Base-by-base conservation (phyloP, 148 eudicot genomes). In the Gaultheria prostrata region DNA sequence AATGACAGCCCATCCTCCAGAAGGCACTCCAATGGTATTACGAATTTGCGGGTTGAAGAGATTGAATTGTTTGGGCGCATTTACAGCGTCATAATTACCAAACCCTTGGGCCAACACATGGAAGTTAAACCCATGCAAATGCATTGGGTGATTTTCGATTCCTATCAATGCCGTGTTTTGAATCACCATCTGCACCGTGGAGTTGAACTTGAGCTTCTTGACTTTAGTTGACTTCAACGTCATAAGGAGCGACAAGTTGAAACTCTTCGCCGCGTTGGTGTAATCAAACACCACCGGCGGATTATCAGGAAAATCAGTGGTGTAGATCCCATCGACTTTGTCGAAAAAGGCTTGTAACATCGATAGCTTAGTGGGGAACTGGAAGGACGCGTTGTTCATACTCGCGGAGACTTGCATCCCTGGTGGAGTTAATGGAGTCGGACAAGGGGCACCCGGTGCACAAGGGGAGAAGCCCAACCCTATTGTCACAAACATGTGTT, bases 81-180 rank as follows among this genome's bases (percentile, higher is more conserved):
- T 81, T 0, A 76, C n/a, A 0, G 87, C 24, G 51, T 95, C 80
- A 39, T 89, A 95, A n/a, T 92, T 63, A 13, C 32, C 70, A 24
- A n/a, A 63, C 15, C 70, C 70, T 63, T 63, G 70, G 1, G 70
- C 70, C 81, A 95, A 26, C 0, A 95, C 95, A 10, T 93, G 85
- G 79, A 95, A 93, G 71, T 92, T 90, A 61, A 88, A 90, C 9
- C 95, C 94, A 74, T 95, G 98, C 79, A 95, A 82, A 51, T 93
- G 98, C 50, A 95, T 93, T 0, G 98, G 97, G 82, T 95, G 98
- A 84, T 92, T 92, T 75, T 93, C 97, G 0, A 85, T 43, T 1
- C 83, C 88, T 1, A 92, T 28, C 50, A 92, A 39, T 0, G 90
- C 89, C 1, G 93, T 91, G 72, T 63, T 63, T 3, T 63, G 70